A percentile compares a stretch with the other conserved stretches of the same genome.
Conservation (phyloP, 495 filamentous ascomycete species). For the Podospora australis region DNA sequence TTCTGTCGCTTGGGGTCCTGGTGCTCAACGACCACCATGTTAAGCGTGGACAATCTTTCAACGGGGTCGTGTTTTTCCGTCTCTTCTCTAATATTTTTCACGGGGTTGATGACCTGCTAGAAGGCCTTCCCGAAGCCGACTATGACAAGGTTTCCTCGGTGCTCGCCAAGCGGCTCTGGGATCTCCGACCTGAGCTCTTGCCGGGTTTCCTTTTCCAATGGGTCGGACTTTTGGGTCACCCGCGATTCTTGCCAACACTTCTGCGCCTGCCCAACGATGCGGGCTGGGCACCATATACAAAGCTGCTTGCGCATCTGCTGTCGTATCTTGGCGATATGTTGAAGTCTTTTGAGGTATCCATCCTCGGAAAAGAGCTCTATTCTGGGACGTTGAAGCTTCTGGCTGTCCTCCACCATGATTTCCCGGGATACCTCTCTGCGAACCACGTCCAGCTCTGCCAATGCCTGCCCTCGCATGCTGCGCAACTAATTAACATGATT, state of each 20-base stretch:
- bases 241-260: conserved; percentile 77
- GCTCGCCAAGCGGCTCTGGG: conserved; percentile 66
- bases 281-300: conserved; percentile 70
- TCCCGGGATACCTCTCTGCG: conserved; percentile 83
- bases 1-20: conserved; percentile 67
- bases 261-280: conserved; percentile 60
- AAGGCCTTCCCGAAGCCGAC: conserved; percentile 42
- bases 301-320: conserved; percentile 68
- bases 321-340: conserved; percentile 72
- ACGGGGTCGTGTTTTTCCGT: conserved; percentile 83
- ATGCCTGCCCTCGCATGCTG: conserved; percentile 75
- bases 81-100: conserved; percentile 81
- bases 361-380: conserved; percentile 74
- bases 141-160: conserved; percentile 64
- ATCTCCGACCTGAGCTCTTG: conserved; percentile 67
- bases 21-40: conserved; percentile 81
- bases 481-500: conserved; percentile 84
- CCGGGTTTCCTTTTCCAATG: conserved; percentile 80
- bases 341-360: conserved; percentile 62
- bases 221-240: conserved; percentile 74
- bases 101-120: conserved; percentile 39
- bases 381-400: conserved; percentile 75
- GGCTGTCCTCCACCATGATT: conserved; percentile 85
- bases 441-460: conserved; percentile 82
- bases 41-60: conserved; percentile 74